Evolutionary conservation across 192 early-diverging fungal genomes (phyloP), one percentile per base, ranked within the genome.

Genomic region (Coemansia asiatica): DNA sequence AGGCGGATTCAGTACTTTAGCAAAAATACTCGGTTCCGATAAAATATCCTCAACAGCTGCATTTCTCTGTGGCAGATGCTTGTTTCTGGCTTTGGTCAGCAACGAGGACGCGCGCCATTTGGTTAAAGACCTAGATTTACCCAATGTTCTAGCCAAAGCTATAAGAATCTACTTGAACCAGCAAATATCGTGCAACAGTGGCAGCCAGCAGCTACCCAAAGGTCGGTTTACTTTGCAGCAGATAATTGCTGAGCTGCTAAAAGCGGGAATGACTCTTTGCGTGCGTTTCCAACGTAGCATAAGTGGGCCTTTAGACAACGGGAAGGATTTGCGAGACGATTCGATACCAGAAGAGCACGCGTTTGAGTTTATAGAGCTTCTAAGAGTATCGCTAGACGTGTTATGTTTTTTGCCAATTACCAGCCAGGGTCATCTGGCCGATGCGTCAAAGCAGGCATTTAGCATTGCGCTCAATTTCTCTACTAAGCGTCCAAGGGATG

Each of bases 251-350:
- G 77, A 80, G 63, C 53, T 74, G 1, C 50, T 80, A 23, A 80
- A 80, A 28, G 77, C 77, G 5, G 72, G 68, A 40, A 65, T 80
- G 72, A 64, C 64, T 36, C 33, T 80, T 33, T 74, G 71, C 25
- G 58, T 67, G 21, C 60, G 60, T 35, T 65, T 60, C 35, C 57
- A 68, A 55, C 64, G 61, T 25, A 56, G 66, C 33, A 27, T 54
- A 1, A 29, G 44, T 27, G 18, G 35, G 28, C 0, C 40, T 4
- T 12, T 9, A 23, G 28, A 7, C 31, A 50, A 21, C 16, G n/a
- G n/a, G n/a, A 7, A n/a, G 35, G 31, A 44, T 18, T 9, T 15
- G 9, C 15, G 12, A 5, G 72, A 74, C 27, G 72, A 74, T 28
- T 60, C 65, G 8, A 56, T 79, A 40, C 65, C 76, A 1, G 35